A percentile compares a stretch with the other conserved stretches of the same genome.
These are phyloP conservation scores for Apiotrichum sp. DNA, from an alignment of 1,284 basidiomycete genomes.

Conservation along the genomic window DNA sequence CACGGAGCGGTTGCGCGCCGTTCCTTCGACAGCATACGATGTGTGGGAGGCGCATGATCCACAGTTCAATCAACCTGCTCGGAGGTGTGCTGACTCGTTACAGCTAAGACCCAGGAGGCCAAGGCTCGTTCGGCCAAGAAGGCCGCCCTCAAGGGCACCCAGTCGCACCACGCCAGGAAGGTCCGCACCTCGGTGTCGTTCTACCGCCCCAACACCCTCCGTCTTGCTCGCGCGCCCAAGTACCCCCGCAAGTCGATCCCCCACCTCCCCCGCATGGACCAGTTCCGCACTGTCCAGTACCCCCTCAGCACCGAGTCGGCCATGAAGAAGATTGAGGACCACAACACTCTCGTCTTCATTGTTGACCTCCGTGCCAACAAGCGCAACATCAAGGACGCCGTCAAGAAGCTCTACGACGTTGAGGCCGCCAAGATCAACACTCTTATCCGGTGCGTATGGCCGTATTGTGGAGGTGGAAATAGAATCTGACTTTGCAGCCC, in stretches of 20 bases:
- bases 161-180: constrained; percentile 74
- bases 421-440: constrained; percentile 96
- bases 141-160: constrained; percentile 83
- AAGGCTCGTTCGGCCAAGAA: constrained; percentile 96
- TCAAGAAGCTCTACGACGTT: constrained; percentile 98
- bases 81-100: too few species aligned
- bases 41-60: too few species aligned
- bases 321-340: constrained; percentile 93
- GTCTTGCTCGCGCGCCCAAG: constrained; percentile 73
- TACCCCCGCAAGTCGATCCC: constrained; percentile 92
- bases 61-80: too few species aligned
- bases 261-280: constrained; percentile 95
- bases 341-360: constrained; percentile 98
- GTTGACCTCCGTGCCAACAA: constrained; percentile 95
- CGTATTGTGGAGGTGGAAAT: neutral
- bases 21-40: too few species aligned
- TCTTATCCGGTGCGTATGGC: constrained; percentile 71
- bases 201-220: constrained; percentile 94
- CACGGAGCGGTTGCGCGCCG: too few species aligned
- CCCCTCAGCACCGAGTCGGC: constrained; percentile 56
- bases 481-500: constrained; percentile 55
- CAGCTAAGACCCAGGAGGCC: constrained; percentile 52
- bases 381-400: constrained; percentile 96
- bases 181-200: constrained; percentile 81
- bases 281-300: constrained; percentile 87